phyloP scores from a whole-genome alignment of 2,329 filamentous ascomycete species.

The Lasiodiplodia sp. region DNA sequence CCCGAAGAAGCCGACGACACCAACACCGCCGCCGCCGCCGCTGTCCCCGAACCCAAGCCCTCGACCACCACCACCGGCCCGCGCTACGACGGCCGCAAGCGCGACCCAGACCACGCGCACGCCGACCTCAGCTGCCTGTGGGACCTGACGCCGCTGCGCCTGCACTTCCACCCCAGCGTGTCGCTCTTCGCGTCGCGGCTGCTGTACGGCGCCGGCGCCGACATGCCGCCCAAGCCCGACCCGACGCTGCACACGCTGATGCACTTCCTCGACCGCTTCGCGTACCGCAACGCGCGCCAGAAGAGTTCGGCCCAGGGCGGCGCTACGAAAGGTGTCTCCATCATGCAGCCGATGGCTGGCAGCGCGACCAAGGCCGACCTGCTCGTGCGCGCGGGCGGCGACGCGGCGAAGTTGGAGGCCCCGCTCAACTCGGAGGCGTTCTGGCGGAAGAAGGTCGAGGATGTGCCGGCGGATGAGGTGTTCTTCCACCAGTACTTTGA shows the following conservation, averaged over 20 bases:
- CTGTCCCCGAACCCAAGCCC: constrained; percentile 4
- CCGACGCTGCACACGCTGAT: constrained; percentile 88
- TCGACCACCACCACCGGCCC: not conserved
- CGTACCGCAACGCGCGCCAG: constrained; percentile 89
- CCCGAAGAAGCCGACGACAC: constrained; percentile 61
- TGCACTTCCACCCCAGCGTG: constrained; percentile 93
- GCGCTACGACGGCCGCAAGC: constrained; percentile 84
- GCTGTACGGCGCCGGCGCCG: constrained; percentile 63
- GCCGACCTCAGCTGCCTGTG: constrained; percentile 93
- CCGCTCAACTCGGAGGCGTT: constrained; percentile 87
- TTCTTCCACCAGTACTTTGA: constrained; percentile 99
- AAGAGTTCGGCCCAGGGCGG: constrained; percentile 59
- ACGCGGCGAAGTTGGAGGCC: constrained; percentile 64
- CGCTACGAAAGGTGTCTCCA: constrained; percentile 72
- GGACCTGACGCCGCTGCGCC: constrained; percentile 82
- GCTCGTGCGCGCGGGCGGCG: constrained; percentile 64
- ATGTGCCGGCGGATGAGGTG: constrained; percentile 88
- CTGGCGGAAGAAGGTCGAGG: constrained; percentile 87
- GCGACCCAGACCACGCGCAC: constrained; percentile 89
- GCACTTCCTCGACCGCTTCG: constrained; percentile 96
- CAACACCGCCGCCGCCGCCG: constrained; percentile 34
- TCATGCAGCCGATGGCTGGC: constrained; percentile 91
- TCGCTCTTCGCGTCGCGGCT: constrained; percentile 80
- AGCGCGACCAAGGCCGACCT: constrained; percentile 64
- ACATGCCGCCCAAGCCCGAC: constrained; percentile 86